phyloP scores from a whole-genome alignment of 495 filamentous ascomycete genomes.

The Daldinia grandis region DNA sequence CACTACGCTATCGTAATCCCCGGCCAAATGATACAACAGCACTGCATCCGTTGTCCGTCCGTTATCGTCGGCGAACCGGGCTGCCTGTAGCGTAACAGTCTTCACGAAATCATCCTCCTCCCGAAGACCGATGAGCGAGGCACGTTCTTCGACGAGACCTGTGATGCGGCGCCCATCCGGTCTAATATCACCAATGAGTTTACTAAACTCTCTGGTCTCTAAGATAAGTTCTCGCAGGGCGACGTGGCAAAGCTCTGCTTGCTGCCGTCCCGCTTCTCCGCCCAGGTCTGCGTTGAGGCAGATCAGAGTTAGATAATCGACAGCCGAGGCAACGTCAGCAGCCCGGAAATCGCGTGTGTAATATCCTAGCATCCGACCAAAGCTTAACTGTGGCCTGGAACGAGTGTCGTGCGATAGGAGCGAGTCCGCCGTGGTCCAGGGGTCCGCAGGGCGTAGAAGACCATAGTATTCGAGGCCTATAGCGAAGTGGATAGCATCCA shows the following conservation, averaged over 20 bases:
- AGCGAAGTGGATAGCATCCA: slow-evolving; percentile 94
- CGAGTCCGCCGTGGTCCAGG: slow-evolving; percentile 72
- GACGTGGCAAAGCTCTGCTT: slow-evolving; percentile 86
- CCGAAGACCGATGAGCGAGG: slow-evolving; percentile 78
- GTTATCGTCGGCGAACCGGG: slow-evolving; percentile 90
- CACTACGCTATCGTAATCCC: slow-evolving; percentile 92
- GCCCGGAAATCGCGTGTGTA: slow-evolving; percentile 96
- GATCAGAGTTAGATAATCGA: slow-evolving; percentile 92
- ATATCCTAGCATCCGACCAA: slow-evolving; percentile 88
- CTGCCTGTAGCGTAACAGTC: slow-evolving; percentile 87
- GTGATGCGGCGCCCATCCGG: slow-evolving; percentile 81
- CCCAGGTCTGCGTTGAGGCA: slow-evolving; percentile 90
- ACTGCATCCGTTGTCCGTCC: slow-evolving; percentile 92
- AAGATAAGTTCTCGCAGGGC: slow-evolving; percentile 94
- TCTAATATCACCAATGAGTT: slow-evolving; percentile 89
- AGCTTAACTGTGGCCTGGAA: slow-evolving; percentile 88
- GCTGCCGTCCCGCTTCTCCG: slow-evolving; percentile 74
- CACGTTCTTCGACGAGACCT: slow-evolving; percentile 89
- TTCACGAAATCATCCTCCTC: slow-evolving; percentile 85
- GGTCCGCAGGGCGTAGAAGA: slow-evolving; percentile 82
- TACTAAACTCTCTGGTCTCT: slow-evolving; percentile 92
- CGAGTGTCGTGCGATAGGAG: slow-evolving; percentile 75
- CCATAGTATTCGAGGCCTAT: slow-evolving; percentile 92
- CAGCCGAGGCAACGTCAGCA: slow-evolving; percentile 82
- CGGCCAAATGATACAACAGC: slow-evolving; percentile 90